Evolutionary conservation across 352 stramenopile genomes (phyloP), one percentile per base, ranked within the genome.

Genomic region (Phytophthora megakarya): DNA sequence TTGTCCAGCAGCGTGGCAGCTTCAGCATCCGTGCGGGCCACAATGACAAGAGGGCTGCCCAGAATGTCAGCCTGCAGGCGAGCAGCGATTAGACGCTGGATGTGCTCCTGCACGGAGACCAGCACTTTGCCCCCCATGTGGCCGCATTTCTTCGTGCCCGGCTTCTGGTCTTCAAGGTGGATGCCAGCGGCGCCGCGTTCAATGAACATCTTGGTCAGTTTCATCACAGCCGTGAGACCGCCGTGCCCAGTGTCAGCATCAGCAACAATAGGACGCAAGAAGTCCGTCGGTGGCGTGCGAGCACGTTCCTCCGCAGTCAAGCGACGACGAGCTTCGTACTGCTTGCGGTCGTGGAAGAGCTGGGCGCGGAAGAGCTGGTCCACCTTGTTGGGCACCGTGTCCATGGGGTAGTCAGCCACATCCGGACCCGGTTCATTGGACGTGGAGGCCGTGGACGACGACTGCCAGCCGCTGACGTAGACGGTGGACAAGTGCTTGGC

Each of bases 91-190:
- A 99, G 80, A 22, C 97, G 92, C 84, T 99, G 93, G 69, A 98
- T 95, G 78, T 99, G 97, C 80, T 99, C 97, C 72, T 98, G 87
- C 12, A 97, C 98, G 19, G 94, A 96, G 19, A 99, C 96, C 11
- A 99, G 84, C 45, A 99, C 96, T 80, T 99, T 99, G 46, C 96
- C 96, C 26, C 96, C 96, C 96, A 99, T 99, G 83, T 99, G 97
- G 37, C 97, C 97, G 72, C 97, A 99, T 78, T 99, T 99, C 80
- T 99, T 99, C 1, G 96, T 99, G 65, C 97, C 97, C 6, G 96
- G 95, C 76, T 98, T 98, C 82, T 99, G 97, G 82, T 99, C 97
- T 77, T 99, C 97, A 52, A 99, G 93, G 84, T 99, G 97, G 54
- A 99, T 96, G 51, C 96, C 97, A 5, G 97, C 90, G n/a, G 97